Conservation (phyloP, 805 yeast genomes). For the Candida ficus region DNA sequence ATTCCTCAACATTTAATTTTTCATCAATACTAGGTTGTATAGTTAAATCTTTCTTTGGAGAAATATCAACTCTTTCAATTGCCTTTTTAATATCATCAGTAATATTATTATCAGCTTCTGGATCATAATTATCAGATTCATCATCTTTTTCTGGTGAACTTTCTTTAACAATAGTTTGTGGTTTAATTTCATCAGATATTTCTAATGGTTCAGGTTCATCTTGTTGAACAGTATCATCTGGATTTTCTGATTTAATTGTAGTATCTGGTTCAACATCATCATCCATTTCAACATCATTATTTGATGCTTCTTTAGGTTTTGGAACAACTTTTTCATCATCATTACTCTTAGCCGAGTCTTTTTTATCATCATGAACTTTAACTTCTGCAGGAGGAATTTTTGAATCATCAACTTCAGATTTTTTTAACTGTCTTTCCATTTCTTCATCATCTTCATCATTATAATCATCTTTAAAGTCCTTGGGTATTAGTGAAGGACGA, state of each 20-base stretch:
- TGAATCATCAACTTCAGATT: background rate
- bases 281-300: background rate
- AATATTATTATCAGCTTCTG: conserved; percentile 4
- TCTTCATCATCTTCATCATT: conserved; percentile 22
- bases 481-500: conserved; percentile 25
- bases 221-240: too few species aligned
- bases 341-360: background rate
- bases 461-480: conserved; percentile 20
- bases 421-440: conserved; percentile 6
- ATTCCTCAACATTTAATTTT: background rate
- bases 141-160: conserved; percentile 4
- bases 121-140: conserved; percentile 18
- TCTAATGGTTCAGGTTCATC: too few species aligned
- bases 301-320: background rate
- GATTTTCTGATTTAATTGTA: too few species aligned
- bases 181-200: background rate
- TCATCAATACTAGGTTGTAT: background rate
- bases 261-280: background rate
- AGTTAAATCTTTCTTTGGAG: conserved; percentile 4
- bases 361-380: conserved; percentile 2
- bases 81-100: conserved; percentile 4
- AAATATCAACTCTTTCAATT: conserved; percentile 8
- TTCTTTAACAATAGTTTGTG: background rate
- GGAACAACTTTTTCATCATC: background rate
- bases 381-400: background rate